phyloP scores from a whole-genome alignment of 768 basidiomycete genomes.

The Tricholoma furcatifolium region DNA sequence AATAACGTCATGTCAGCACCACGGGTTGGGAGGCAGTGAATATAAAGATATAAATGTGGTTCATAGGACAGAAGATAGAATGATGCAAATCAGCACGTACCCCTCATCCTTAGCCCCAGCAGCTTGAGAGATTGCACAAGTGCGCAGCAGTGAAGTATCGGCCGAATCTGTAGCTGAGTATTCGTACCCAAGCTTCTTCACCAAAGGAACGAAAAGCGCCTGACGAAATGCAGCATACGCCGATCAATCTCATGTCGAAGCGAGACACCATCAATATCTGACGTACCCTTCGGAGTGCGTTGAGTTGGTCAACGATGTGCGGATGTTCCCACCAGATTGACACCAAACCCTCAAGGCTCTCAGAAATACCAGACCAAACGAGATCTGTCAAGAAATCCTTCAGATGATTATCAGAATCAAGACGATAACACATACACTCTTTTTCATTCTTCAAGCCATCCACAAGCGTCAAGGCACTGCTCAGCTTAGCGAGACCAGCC shows the following conservation, averaged over 20 bases:
- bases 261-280: background rate
- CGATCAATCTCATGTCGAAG: background rate
- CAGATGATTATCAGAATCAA: background rate
- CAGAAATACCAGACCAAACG: constrained; percentile 74
- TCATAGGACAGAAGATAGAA: background rate
- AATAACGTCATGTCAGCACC: constrained; percentile 1
- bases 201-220: constrained; percentile 72
- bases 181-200: constrained; percentile 77
- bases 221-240: constrained; percentile 23
- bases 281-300: constrained; percentile 60
- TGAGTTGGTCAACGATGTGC: constrained; percentile 48
- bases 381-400: constrained; percentile 48
- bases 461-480: constrained; percentile 73
- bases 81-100: constrained; percentile 15
- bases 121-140: constrained; percentile 63
- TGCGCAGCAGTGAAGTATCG: constrained; percentile 71
- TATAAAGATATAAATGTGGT: background rate
- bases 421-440: constrained; percentile 54
- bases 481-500: constrained; percentile 76
- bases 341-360: constrained; percentile 51
- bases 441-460: constrained; percentile 69
- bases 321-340: constrained; percentile 85
- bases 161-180: constrained; percentile 62
- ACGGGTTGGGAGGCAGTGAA: background rate
- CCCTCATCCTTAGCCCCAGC: constrained; percentile 23